Evolutionary conservation across 257 asterid genomes (phyloP), one percentile per base, ranked within the genome.

Genomic region (Nicotiana tabacum): DNA sequence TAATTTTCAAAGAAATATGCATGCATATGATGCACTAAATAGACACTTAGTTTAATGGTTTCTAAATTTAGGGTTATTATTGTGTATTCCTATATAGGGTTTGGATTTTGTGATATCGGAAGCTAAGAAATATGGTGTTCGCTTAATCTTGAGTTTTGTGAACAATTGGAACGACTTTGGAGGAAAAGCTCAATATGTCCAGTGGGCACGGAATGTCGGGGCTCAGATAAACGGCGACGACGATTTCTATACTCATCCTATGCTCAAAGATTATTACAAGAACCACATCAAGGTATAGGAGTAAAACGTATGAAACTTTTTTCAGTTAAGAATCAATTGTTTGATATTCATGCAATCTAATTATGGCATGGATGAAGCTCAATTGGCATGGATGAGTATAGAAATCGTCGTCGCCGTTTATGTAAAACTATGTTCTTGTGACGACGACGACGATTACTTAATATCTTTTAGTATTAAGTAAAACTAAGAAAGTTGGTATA

Each of bases 91-190:
- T 32, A 39, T 37, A 33, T 43, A 55, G 72, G 83, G 68, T 11
- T 43, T 70, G 58, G 78, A 70, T 2, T 70, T 70, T 70, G 78
- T 39, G 78, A 43, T 70, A n/a, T 7, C 58, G 3, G 78, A 70
- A 43, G 78, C 58, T 70, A 70, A 21, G n/a, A 70, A 43, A 70
- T 43, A 79, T n/a, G 83, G 60, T 21, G 33, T 79, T 60, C 83
- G 76, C 11, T 21, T 79, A 43, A 79, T 79, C 0, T 79, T 79
- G 76, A 61, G 69, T 8, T 79, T 79, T 30, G 83, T 79, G n/a
- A 79, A 79, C 11, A 64, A 79, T 6, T 79, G 37, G 56, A 64
- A 56, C 0, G 83, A 79, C 0, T 79, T 79, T 61, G 83, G 83
- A 30, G 83, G 83, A 17, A 79, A 61, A 7, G 21, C 68, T 17